A percentile compares a stretch with the other conserved stretches of the same genome.
These are phyloP conservation scores for Glycine latifolia DNA, from an alignment of 306 rosid species.

Conservation along the genomic window DNA sequence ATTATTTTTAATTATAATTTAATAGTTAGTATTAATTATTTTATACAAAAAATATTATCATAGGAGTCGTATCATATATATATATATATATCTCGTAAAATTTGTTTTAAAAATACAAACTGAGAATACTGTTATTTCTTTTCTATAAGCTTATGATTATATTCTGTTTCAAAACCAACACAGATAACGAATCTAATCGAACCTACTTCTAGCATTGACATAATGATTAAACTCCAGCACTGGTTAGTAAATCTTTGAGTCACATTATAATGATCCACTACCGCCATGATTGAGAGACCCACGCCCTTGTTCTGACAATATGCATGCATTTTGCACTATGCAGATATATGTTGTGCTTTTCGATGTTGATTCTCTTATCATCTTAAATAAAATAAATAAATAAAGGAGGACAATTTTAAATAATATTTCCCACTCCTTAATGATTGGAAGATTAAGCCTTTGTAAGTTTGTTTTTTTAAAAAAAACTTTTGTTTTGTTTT, in stretches of 20 bases:
- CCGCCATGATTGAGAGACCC: constrained; percentile 21
- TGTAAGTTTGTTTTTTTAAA: too few species aligned
- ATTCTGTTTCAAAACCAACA: background rate
- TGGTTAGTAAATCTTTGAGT: constrained; percentile 14
- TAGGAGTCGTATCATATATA: too few species aligned
- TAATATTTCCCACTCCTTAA: background rate
- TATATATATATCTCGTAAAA: too few species aligned
- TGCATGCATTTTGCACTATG: constrained; percentile 35
- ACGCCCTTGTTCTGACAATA: constrained; percentile 39
- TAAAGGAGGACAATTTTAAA: background rate
- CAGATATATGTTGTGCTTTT: background rate
- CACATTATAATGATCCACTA: background rate
- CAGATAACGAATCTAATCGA: background rate
- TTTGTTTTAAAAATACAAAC: too few species aligned
- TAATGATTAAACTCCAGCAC: background rate
- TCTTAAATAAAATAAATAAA: background rate
- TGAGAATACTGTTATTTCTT: too few species aligned
- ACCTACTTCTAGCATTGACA: background rate
- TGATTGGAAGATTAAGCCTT: background rate
- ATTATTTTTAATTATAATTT: too few species aligned
- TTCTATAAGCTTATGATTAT: too few species aligned
- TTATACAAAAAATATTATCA: too few species aligned
- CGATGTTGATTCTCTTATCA: constrained; percentile 39
- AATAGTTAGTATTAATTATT: too few species aligned
- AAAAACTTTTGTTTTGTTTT: too few species aligned